Percentiles rank a stretch among this genome's conserved stretches.
Conservation (phyloP, 495 filamentous ascomycete genomes). For the Hypoxylon perforatum region DNA sequence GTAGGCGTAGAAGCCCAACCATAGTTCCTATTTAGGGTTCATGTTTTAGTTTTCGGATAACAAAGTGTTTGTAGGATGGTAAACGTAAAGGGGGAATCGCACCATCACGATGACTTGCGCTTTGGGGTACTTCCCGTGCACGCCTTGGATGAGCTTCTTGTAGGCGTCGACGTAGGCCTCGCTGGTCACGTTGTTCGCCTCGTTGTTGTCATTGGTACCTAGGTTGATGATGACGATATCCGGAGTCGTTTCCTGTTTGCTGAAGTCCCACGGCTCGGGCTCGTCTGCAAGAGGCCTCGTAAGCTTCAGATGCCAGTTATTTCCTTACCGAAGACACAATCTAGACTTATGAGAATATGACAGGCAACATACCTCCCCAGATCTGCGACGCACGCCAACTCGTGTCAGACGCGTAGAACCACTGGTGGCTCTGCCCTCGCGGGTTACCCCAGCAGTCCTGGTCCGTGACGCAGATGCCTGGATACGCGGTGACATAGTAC, state of each 20-base stretch:
- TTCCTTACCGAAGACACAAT: background rate
- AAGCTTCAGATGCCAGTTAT: background rate
- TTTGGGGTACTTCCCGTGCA: slow-evolving; percentile 70
- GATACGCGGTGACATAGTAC: slow-evolving; percentile 70
- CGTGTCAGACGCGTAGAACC: slow-evolving; percentile 73
- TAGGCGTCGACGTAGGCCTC: slow-evolving; percentile 66
- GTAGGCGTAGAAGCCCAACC: slow-evolving; percentile 65
- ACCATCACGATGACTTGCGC: slow-evolving; percentile 74
- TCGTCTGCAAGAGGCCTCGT: slow-evolving; percentile 46
- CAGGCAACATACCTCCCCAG: slow-evolving; percentile 57
- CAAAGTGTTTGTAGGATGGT: background rate
- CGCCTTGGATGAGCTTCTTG: slow-evolving; percentile 67
- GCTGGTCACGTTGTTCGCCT: slow-evolving; percentile 66
- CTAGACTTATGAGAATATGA: background rate
- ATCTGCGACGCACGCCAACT: slow-evolving; percentile 61
- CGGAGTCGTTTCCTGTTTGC: slow-evolving; percentile 63
- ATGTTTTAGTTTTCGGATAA: background rate
- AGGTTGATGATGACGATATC: slow-evolving; percentile 76
- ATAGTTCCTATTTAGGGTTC: too few relatives aligned
- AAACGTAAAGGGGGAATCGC: slow-evolving; percentile 28
- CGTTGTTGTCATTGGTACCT: slow-evolving; percentile 74
- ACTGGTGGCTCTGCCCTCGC: slow-evolving; percentile 68
- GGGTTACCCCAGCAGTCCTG: slow-evolving; percentile 69
- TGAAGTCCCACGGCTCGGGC: slow-evolving; percentile 71
- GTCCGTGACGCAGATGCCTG: slow-evolving; percentile 70